phyloP scores from a whole-genome alignment of 2,329 filamentous ascomycete species.

The Ambrosiella cleistominuta region DNA sequence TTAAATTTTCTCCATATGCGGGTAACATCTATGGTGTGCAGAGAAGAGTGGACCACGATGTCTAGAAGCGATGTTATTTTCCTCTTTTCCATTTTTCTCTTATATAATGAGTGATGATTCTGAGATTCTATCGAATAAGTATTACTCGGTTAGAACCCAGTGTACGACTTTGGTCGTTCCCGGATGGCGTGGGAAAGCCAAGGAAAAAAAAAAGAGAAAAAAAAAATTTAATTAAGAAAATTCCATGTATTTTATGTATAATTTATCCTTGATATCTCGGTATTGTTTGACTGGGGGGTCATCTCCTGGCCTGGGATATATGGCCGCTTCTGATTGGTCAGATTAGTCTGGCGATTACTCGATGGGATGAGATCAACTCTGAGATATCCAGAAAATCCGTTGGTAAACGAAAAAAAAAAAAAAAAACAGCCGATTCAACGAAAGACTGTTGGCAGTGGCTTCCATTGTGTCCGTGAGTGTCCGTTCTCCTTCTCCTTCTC shows the following conservation, averaged over 20 bases:
- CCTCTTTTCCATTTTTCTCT: too few relatives aligned
- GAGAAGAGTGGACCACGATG: too few relatives aligned
- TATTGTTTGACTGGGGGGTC: neutral
- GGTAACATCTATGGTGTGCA: too few relatives aligned
- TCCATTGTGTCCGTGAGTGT: neutral
- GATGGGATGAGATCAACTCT: neutral
- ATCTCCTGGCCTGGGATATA: neutral
- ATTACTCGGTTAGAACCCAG: neutral
- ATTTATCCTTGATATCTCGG: neutral
- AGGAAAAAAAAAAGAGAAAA: neutral
- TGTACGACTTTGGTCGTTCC: neutral
- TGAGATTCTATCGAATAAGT: neutral
- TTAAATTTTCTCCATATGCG: neutral
- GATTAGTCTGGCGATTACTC: constrained; percentile 1
- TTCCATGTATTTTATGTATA: too few relatives aligned
- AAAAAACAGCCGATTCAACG: neutral
- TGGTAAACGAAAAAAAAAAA: neutral
- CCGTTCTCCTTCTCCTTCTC: neutral
- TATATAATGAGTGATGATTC: neutral
- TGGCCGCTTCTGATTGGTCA: neutral
- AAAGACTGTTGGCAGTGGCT: neutral
- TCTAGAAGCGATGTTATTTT: too few relatives aligned
- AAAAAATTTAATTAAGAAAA: neutral
- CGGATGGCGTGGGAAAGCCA: neutral
- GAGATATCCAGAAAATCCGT: neutral